Evolutionary conservation across 495 filamentous ascomycete species (phyloP).

Genomic region (Aspergillus indologenus): DNA sequence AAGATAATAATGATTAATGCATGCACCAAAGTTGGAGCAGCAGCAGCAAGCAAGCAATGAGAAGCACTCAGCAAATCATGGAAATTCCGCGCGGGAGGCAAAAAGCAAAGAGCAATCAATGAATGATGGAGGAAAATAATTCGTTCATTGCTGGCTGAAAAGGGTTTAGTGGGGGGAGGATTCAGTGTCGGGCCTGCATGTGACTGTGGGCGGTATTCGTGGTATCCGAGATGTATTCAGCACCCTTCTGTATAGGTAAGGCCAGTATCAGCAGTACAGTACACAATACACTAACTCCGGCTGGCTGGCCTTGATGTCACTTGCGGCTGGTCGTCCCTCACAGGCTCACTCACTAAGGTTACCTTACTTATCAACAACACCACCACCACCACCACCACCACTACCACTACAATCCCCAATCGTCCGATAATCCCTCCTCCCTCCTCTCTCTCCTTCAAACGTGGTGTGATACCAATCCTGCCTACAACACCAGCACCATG

Average conservation of each 20-base stretch:
- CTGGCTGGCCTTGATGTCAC: constrained; percentile 27
- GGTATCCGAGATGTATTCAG: background rate
- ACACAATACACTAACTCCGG: background rate
- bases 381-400: background rate
- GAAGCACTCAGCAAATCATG: background rate
- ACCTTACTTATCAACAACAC: background rate
- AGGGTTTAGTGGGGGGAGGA: constrained; percentile 6
- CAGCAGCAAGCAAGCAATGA: background rate
- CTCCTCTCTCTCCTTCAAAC: background rate
- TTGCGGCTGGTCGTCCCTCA: background rate
- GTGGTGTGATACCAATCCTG: background rate
- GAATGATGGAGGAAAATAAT: background rate
- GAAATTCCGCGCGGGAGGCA: background rate
- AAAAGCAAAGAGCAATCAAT: too few species aligned
- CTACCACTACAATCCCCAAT: background rate
- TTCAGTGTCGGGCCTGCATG: constrained; percentile 6
- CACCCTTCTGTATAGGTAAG: too few species aligned
- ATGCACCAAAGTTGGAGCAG: background rate
- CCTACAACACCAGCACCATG: constrained; percentile 44
- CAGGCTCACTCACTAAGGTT: background rate
- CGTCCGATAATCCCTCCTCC: background rate
- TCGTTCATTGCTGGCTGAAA: constrained; percentile 7
- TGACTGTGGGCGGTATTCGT: constrained; percentile 11
- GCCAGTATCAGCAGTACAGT: too few species aligned
- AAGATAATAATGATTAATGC: background rate